These are phyloP conservation scores for Penicillium sp. DNA, from an alignment of 2,329 filamentous ascomycete genomes.

Conservation along the genomic window DNA sequence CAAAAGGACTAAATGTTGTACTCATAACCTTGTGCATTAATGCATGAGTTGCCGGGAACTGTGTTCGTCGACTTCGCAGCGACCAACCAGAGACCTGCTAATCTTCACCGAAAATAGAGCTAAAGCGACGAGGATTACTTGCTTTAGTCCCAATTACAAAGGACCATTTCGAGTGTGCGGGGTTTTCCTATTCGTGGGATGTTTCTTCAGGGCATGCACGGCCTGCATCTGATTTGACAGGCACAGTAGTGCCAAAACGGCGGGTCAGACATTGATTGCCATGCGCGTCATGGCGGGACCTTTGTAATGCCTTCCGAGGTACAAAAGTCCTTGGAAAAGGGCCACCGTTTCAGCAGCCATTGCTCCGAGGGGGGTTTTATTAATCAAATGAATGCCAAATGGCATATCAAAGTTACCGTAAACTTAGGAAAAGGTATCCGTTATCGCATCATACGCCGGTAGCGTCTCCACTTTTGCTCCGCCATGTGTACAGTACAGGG, in stretches of 20 bases:
- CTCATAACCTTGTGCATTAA: too few species aligned
- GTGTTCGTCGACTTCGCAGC: too few species aligned
- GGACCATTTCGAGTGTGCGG: neutral
- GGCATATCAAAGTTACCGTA: neutral
- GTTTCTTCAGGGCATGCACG: neutral
- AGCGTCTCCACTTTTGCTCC: neutral
- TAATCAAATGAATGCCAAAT: too few species aligned
- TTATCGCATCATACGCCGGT: neutral
- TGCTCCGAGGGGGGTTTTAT: too few species aligned
- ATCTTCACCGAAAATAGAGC: neutral
- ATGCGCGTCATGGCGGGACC: neutral
- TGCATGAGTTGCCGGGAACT: too few species aligned
- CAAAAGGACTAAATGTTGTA: too few species aligned
- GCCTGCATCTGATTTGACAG: neutral
- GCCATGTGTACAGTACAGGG: neutral
- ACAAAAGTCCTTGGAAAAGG: neutral
- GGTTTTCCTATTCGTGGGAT: neutral
- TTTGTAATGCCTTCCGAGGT: neutral
- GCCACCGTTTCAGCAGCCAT: neutral
- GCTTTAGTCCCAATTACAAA: neutral
- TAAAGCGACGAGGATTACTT: neutral
- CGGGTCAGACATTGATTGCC: neutral
- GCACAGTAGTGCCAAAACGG: neutral
- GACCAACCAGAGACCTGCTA: too few species aligned
- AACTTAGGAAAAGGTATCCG: neutral